Percentiles rank a stretch among this genome's conserved stretches.
These are phyloP conservation scores for Xylaria sp. DNA, from an alignment of 2,329 filamentous ascomycete species.

Conservation along the genomic window DNA sequence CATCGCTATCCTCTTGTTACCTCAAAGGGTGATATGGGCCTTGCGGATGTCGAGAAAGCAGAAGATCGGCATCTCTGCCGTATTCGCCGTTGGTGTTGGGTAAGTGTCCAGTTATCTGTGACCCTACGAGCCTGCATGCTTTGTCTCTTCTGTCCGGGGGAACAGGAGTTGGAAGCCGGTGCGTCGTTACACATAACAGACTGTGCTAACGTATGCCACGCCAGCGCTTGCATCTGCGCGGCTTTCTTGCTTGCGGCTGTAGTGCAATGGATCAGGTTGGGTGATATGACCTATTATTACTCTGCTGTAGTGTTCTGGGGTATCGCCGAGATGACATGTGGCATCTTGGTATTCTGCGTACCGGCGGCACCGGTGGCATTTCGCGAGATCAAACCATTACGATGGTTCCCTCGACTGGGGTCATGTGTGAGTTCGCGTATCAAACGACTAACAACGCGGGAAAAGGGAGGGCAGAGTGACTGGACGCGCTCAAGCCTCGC, in stretches of 20 bases:
- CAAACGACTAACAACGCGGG: neutral
- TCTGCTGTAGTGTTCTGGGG: slow-evolving; percentile 5
- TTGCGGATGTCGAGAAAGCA: too few relatives aligned
- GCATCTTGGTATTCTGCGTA: slow-evolving; percentile 10
- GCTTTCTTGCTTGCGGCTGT: slow-evolving; percentile 1
- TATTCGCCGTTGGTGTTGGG: too few relatives aligned
- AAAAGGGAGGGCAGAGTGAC: neutral
- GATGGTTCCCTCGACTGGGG: neutral
- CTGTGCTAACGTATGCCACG: too few relatives aligned
- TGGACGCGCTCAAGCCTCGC: neutral
- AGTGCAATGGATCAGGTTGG: neutral
- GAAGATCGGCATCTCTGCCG: too few relatives aligned
- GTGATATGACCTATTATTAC: slow-evolving; percentile 10
- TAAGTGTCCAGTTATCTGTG: too few relatives aligned
- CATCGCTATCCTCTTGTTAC: too few relatives aligned
- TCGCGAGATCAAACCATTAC: neutral
- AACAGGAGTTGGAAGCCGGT: too few relatives aligned
- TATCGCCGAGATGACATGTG: slow-evolving; percentile 15
- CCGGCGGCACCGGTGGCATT: neutral
- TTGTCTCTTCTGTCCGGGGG: too few relatives aligned
- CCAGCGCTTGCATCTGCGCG: slow-evolving; percentile 7
- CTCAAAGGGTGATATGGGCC: too few relatives aligned
- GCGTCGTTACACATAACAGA: too few relatives aligned
- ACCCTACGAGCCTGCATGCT: too few relatives aligned
- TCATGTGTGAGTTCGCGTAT: neutral